Base-by-base conservation (phyloP, 2,329 filamentous ascomycete genomes). In the Stagonosporopsis chrysanthemi region DNA sequence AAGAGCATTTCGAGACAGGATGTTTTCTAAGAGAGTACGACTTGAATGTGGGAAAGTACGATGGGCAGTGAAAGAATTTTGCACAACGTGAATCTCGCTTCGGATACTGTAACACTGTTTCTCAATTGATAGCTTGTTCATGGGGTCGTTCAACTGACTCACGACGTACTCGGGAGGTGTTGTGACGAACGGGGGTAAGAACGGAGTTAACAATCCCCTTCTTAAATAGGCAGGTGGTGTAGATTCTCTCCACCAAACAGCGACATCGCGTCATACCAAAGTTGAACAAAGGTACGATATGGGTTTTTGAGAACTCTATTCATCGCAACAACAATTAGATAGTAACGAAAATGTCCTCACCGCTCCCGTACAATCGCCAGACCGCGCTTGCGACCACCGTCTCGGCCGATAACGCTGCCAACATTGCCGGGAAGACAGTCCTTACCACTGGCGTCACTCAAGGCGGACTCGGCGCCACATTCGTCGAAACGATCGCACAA, bases 371-470 rank as follows among this genome's bases (percentile, higher is more conserved):
- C 56, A 65, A 66, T 43, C 55, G 62, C 28, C 54, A 65, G 36
- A 66, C 64, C 9, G 63, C 65, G 22, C 62, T 63, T 19, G 68
- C 69, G n/a, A 65, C 64, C 8, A 57, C 40, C 36, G 69, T 82
- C 39, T 80, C 81, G 19, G 64, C 74, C 11, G 76, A 75, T 26
- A 66, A 74, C 1, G 80, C 82, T 0, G 59, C 67, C 2, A 66
- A 78, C 24, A 77, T 84, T 52, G 80, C 82, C 47, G 77, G 83
- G 24, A 79, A 72, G 54, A 61, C 64, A 14, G 46, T 82, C 44
- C 68, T 82, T 4, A 77, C 78, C 24, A 74, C 72, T 1, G 70
- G 70, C 26, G 66, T 73, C 15, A 65, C 61, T 44, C 67, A 66
- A 38, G 61, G 59, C 76, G 67, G 68, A 8, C 55, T 70, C 3